Evolutionary conservation across 140 eudicot species (phyloP), one percentile per base, ranked within the genome.

Genomic region (Artemisia princeps): DNA sequence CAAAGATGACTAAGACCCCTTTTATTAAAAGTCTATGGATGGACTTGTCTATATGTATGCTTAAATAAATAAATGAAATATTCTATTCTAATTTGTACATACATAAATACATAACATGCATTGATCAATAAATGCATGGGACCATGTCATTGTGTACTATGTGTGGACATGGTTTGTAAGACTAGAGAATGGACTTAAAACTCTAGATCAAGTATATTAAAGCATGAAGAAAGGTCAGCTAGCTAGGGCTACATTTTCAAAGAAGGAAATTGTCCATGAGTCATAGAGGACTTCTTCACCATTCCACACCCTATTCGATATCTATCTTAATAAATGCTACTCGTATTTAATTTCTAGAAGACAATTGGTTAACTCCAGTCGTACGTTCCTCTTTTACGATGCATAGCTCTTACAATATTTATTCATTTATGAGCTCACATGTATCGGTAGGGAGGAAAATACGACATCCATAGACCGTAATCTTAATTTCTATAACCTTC

Each of bases 11-110:
- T 63, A 62, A 70, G 67, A 76, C 72, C 68, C 60, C 70, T 55
- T 37, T 37, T 37, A 37, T 37, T 46, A 71, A 76, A 76, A 76
- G 76, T 76, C 72, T 64, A 76, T 55, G 80, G 76, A 69, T 76
- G 76, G 56, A 76, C 80, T 76, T 76, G 76, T 76, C 80, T 63
- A 63, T 70, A 69, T 69, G 40, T 63, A 63, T 70, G 72, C 62
- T 55, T 44, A 48, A 69, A 16, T 75, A 62, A 69, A 75, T 54
- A 45, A 62, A 62, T 76, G 72, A 69, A 76, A 76, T 76, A 76
- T 76, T 76, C 80, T 70, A 57, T 76, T 76, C 75, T 55, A 55
- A 57, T 30, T 69, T 75, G 60, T 68, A 75, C 74, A 69, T 68
- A 71, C 54, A 65, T 20, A 17, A 17, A 17, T 17, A 42, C 70